Conservation (phyloP, 805 yeast species). For the Pichia manshurica region DNA sequence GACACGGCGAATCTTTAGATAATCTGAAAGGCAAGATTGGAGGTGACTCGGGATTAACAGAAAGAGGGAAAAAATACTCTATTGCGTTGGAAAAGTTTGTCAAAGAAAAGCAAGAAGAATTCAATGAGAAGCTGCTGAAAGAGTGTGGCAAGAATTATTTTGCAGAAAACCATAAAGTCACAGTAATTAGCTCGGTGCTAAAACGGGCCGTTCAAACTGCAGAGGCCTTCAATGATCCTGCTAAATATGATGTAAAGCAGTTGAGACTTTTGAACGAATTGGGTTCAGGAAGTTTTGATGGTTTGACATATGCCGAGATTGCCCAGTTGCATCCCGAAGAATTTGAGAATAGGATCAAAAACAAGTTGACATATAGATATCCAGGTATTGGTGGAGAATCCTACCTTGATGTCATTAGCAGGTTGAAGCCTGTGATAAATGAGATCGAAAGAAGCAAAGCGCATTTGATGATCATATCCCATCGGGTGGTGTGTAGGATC, state of each 20-base stretch:
- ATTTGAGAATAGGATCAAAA: slow-evolving; percentile 64
- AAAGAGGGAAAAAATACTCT: slow-evolving; percentile 72
- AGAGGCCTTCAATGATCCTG: slow-evolving; percentile 55
- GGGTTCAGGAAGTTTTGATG: slow-evolving; percentile 90
- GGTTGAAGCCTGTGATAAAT: slow-evolving; percentile 83
- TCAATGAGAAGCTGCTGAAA: slow-evolving; percentile 52
- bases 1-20: slow-evolving; percentile 91
- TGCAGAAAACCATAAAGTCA: slow-evolving; percentile 9
- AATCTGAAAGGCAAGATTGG: slow-evolving; percentile 85
- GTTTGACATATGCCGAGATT: slow-evolving; percentile 87
- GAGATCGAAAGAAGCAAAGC: slow-evolving; percentile 91
- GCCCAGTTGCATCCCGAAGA: slow-evolving; percentile 68
- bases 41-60: slow-evolving; percentile 80
- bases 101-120: slow-evolving; percentile 60
- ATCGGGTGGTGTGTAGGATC: slow-evolving; percentile 86
- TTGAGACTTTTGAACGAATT: slow-evolving; percentile 91
- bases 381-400: slow-evolving; percentile 99
- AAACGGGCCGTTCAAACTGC: slow-evolving; percentile 75
- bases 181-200: slow-evolving; percentile 88
- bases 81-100: slow-evolving; percentile 70
- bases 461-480: slow-evolving; percentile 77
- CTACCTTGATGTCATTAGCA: slow-evolving; percentile 84
- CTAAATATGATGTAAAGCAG: slow-evolving; percentile 66
- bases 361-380: slow-evolving; percentile 81
- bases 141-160: slow-evolving; percentile 38